Evolutionary conservation across 2,329 filamentous ascomycete species (phyloP), one percentile per base, ranked within the genome.

Genomic region (Xylariaceae sp.): DNA sequence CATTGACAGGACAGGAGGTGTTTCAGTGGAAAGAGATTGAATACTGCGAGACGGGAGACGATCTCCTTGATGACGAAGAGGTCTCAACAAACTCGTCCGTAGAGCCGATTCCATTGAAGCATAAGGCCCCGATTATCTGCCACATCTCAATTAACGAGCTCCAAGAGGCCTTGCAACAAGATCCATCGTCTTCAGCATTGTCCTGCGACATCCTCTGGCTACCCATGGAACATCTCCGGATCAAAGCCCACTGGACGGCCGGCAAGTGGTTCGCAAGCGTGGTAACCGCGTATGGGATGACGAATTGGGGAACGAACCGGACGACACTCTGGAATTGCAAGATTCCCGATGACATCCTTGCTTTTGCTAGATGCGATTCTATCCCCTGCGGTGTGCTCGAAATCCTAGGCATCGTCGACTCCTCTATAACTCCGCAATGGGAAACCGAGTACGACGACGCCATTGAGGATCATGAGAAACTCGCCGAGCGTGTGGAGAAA

Each of bases 291-390:
- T 79, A 81, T 59, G 79, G 80, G 17, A 82, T 80, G 1, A 75
- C 78, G 0, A 79, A 75, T 59, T 79, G 80, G 17, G 82, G 80
- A 1, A 75, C 78, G 0, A 79, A 75, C 53, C 77, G 80, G 64
- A 84, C 82, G 0, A 76, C 84, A 8, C 74, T 86, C 2, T 86
- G 83, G 83, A 82, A 80, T 67, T 85, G 84, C 72, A 77, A 78
- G 58, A 83, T 85, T 51, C 82, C 83, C 0, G 75, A 80, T 17
- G 75, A 78, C 2, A 71, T 85, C 3, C 66, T 84, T 1, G 62
- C 73, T 0, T 82, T 86, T 59, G 72, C 81, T 2, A 75, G 78
- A 7, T 77, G 76, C 35, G 78, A 80, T 15, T 80, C 80, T 0
- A 77, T 87, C 0, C 83, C 83, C 0, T 85, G 83, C 66, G 84